phyloP scores from a whole-genome alignment of 176 grass and related monocot species.

The Miscanthus lutarioriparius region DNA sequence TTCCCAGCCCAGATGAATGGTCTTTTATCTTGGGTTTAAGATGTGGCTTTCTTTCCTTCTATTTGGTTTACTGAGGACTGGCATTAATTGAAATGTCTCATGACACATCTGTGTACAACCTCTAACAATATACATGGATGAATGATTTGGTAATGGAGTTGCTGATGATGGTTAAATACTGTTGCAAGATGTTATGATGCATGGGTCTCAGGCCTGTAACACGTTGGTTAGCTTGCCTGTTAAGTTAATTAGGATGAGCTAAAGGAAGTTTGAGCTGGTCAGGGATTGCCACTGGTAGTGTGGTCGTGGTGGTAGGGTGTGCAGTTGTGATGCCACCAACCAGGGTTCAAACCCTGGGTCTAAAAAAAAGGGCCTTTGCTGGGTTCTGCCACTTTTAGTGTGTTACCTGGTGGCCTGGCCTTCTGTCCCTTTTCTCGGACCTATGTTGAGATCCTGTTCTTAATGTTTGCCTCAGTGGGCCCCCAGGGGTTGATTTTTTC shows the following conservation, averaged over 20 bases:
- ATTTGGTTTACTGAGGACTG: background rate
- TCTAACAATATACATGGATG: slow-evolving; percentile 25
- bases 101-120: background rate
- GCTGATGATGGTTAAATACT: background rate
- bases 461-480: background rate
- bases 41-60: background rate
- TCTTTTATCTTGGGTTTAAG: background rate
- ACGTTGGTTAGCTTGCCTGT: background rate
- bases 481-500: background rate
- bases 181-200: background rate
- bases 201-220: no score
- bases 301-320: background rate
- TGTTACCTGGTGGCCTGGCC: background rate
- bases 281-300: background rate
- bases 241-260: background rate
- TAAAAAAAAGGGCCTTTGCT: background rate
- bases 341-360: background rate
- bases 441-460: background rate
- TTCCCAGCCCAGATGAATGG: background rate
- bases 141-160: background rate
- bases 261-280: background rate
- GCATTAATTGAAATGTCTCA: background rate
- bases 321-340: background rate
- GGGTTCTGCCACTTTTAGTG: background rate
- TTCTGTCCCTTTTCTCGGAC: background rate